Conservation (phyloP, 208 protist genomes). For the Wallacemonas sp. region DNA sequence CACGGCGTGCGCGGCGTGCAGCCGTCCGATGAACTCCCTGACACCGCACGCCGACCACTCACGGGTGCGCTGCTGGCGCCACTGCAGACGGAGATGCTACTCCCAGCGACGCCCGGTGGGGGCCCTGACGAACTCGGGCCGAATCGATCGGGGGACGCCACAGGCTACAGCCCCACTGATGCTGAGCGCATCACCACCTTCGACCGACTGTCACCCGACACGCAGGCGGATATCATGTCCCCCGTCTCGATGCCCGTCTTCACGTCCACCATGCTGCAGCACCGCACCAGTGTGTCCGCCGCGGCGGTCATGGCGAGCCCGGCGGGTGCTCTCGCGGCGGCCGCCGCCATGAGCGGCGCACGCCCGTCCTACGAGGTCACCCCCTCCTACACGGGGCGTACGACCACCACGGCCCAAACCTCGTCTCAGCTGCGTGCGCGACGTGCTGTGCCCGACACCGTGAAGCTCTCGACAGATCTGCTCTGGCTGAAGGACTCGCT, state of each 20-base stretch:
- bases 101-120: neutral
- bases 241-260: constrained; percentile 12
- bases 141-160: neutral
- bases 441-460: neutral
- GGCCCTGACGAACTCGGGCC: neutral
- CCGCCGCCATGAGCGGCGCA: neutral
- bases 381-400: neutral
- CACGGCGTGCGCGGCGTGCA: constrained; percentile 30
- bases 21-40: constrained; percentile 19
- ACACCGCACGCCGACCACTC: constrained; percentile 17
- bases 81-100: neutral
- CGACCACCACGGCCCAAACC: neutral
- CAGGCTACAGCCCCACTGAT: neutral
- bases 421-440: neutral
- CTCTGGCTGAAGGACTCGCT: constrained; percentile 5
- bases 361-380: neutral
- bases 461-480: constrained; percentile 12
- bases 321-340: constrained; percentile 6
- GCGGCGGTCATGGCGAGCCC: constrained; percentile 1
- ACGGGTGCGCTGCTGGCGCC: constrained; percentile 4
- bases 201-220: neutral
- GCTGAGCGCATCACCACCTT: neutral
- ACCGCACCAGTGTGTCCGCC: constrained; percentile 1
- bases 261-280: constrained; percentile 14
- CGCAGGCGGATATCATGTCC: constrained; percentile 6